Conservation (phyloP, 2,329 filamentous ascomycete species). For the Leptoxyphium fumago region DNA sequence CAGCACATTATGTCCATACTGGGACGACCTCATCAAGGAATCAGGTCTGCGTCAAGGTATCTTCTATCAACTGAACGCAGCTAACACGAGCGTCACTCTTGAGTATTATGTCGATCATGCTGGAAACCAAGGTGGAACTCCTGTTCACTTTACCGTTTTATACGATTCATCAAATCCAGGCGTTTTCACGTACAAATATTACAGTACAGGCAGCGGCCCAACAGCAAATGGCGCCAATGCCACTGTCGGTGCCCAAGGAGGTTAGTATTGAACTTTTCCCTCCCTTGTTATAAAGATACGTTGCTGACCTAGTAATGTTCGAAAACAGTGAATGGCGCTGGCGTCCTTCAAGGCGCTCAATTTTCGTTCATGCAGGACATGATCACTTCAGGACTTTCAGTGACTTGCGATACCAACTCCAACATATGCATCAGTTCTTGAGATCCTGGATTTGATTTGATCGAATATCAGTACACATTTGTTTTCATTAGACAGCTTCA, state of each 20-base stretch:
- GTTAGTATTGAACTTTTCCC: conserved; percentile 9
- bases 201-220: conserved; percentile 9
- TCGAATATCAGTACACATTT: too few relatives aligned
- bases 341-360: conserved; percentile 2
- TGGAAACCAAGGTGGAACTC: conserved; percentile 5
- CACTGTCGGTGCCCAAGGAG: conserved; percentile 15
- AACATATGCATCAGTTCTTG: conserved; percentile 4
- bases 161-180: conserved; percentile 17
- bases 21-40: conserved; percentile 19
- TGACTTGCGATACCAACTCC: conserved; percentile 12
- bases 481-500: too few relatives aligned
- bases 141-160: conserved; percentile 18
- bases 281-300: background rate
- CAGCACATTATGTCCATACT: conserved; percentile 17
- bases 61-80: conserved; percentile 16
- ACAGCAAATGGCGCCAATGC: conserved; percentile 10
- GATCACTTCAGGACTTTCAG: conserved; percentile 9
- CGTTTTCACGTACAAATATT: conserved; percentile 17
- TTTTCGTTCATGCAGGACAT: conserved; percentile 7
- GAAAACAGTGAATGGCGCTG: conserved; percentile 1
- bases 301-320: background rate
- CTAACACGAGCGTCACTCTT: conserved; percentile 11
- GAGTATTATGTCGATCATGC: conserved; percentile 17
- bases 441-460: too few relatives aligned
- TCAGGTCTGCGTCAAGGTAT: conserved; percentile 14